Percentiles rank a stretch among this genome's conserved stretches.
Conservation (phyloP, 352 stramenopile genomes). For the Phytophthora crassamura region DNA sequence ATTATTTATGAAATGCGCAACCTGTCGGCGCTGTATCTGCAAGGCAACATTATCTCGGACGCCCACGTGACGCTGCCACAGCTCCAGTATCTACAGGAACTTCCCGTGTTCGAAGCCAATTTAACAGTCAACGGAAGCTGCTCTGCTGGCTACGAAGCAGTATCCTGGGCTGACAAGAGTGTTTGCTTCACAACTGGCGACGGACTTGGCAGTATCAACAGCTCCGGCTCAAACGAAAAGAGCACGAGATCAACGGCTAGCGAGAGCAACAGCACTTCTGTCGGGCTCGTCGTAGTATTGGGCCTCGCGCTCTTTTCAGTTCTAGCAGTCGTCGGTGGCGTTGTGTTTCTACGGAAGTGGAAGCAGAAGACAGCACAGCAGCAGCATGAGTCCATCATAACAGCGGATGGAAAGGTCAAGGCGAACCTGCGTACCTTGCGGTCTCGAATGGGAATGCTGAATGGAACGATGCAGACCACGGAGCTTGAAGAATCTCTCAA, state of each 20-base stretch:
- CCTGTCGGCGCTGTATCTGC: conserved; percentile 59
- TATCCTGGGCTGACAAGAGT: conserved; percentile 57
- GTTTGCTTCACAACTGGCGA: conserved; percentile 58
- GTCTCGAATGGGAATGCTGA: conserved; percentile 30
- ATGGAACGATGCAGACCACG: conserved; percentile 27
- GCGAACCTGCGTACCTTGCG: conserved; percentile 44
- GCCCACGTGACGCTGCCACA: conserved; percentile 61
- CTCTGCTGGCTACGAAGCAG: conserved; percentile 49
- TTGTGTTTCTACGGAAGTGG: conserved; percentile 65
- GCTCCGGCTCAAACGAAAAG: conserved; percentile 36
- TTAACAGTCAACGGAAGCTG: conserved; percentile 51
- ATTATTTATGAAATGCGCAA: conserved; percentile 75
- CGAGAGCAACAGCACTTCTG: conserved; percentile 31
- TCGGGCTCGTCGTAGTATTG: conserved; percentile 48
- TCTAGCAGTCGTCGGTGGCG: conserved; percentile 55
- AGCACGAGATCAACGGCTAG: conserved; percentile 40
- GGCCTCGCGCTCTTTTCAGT: conserved; percentile 47
- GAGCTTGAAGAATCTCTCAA: conserved; percentile 48
- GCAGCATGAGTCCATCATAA: conserved; percentile 37
- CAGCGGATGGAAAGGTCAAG: conserved; percentile 52
- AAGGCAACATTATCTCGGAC: conserved; percentile 59
- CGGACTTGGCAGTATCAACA: conserved; percentile 48
- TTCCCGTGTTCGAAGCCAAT: conserved; percentile 57
- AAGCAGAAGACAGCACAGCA: conserved; percentile 56
- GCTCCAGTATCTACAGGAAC: conserved; percentile 59